Evolutionary conservation across 2,329 filamentous ascomycete genomes (phyloP).

Genomic region (Gnomoniopsis smithogilvyi): DNA sequence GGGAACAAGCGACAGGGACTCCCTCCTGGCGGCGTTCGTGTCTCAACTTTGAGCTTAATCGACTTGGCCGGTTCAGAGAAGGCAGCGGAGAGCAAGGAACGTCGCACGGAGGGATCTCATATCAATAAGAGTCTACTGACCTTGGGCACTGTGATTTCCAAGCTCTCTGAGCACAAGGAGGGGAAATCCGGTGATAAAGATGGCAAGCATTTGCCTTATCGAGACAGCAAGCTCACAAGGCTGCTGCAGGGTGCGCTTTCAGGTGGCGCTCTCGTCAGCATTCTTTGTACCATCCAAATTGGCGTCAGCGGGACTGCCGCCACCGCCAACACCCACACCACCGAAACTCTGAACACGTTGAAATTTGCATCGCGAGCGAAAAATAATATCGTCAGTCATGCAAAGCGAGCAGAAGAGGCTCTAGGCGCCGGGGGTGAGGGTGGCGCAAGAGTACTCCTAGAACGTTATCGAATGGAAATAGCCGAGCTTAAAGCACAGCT

Average conservation of each 20-base stretch:
- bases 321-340: slow-evolving; percentile 69
- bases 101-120: slow-evolving; percentile 89
- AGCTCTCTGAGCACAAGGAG: slow-evolving; percentile 81
- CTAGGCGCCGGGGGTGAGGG: slow-evolving; percentile 78
- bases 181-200: slow-evolving; percentile 73
- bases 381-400: slow-evolving; percentile 97
- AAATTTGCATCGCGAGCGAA: slow-evolving; percentile 97
- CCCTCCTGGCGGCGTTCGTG: slow-evolving; percentile 83
- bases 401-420: slow-evolving; percentile 90
- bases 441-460: slow-evolving; percentile 80
- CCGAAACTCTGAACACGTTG: slow-evolving; percentile 90
- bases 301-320: slow-evolving; percentile 72
- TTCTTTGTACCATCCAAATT: slow-evolving; percentile 93
- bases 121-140: slow-evolving; percentile 98
- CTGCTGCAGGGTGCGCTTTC: slow-evolving; percentile 89
- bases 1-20: slow-evolving; percentile 68
- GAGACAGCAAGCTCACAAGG: slow-evolving; percentile 95
- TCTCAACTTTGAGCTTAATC: slow-evolving; percentile 92
- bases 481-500: slow-evolving; percentile 75
- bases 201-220: slow-evolving; percentile 88
- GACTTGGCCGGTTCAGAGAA: slow-evolving; percentile 96
- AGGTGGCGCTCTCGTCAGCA: slow-evolving; percentile 91
- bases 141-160: slow-evolving; percentile 89
- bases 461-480: slow-evolving; percentile 93
- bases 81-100: slow-evolving; percentile 91